Evolutionary conservation across 139 green algal genomes (phyloP), one percentile per base, ranked within the genome.

Genomic region (Ettlia oleoabundans): DNA sequence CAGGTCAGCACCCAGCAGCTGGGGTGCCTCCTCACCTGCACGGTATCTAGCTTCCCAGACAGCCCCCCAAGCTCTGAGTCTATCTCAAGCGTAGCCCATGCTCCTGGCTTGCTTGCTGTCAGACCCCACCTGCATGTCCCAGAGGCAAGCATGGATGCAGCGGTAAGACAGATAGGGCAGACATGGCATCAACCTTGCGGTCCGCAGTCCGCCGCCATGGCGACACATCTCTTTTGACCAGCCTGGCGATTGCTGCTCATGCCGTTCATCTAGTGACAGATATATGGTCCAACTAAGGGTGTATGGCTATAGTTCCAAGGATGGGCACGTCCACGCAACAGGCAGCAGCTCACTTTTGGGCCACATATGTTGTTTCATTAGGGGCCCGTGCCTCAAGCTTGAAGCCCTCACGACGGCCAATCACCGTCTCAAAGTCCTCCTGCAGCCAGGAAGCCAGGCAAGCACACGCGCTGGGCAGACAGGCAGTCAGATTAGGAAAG

Each of bases 381-480:
- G 76, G 76, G 15, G 58, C 40, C 6, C 61, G 61, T 18, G 76
- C 40, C 61, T 82, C 76, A 26, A 37, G 72, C 21, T 73, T 73
- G 40, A 71, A 82, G n/a, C 76, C 76, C 40, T 43, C 13, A 4
- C 33, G 4, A 4, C 47, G n/a, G 2, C 40, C n/a, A 24, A 82
- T 43, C n/a, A 82, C 61, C 2, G 38, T 21, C 76, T 73, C n/a
- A 41, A 82, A 82, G 10, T 72, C 41, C 61, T 82, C 61, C 76
- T 82, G 76, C 61, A 37, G 33, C 4, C 33, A 78, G 19, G 32
- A 51, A 22, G 1, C 4, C 37, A 53, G 66, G n/a, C 24, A 32
- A 53, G 35, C 65, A 72, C 30, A 52, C 35, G n/a, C n/a, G n/a
- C n/a, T n/a, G n/a, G n/a, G n/a, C n/a, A n/a, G n/a, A n/a, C n/a